Conservation (phyloP, 805 yeast species). For the Barnettozyma vustinii region DNA sequence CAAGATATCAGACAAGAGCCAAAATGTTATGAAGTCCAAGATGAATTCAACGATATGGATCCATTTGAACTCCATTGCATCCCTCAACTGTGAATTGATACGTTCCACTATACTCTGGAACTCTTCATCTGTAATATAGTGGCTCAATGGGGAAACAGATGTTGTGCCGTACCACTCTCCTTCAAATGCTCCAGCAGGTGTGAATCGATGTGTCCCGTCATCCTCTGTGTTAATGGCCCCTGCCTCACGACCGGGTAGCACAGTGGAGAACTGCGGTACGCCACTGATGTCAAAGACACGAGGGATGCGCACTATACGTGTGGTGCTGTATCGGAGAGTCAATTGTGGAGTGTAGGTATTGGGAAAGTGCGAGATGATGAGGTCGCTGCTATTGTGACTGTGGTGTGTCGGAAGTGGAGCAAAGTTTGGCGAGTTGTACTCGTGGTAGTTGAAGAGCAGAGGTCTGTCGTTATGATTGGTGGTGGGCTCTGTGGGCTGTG, state of each 20-base stretch:
- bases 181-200: slow-evolving; percentile 33
- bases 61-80: slow-evolving; percentile 34
- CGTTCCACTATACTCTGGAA: slow-evolving; percentile 35
- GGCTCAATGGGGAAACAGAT: slow-evolving; percentile 47
- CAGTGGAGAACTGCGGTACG: slow-evolving; percentile 51
- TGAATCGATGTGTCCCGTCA: slow-evolving; percentile 4
- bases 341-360: slow-evolving; percentile 38
- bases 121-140: slow-evolving; percentile 33
- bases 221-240: slow-evolving; percentile 41
- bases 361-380: slow-evolving; percentile 64
- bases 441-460: slow-evolving; percentile 64
- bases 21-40: slow-evolving; percentile 35
- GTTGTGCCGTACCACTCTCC: slow-evolving; percentile 45
- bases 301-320: slow-evolving; percentile 65
- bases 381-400: slow-evolving; percentile 18
- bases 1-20: slow-evolving; percentile 35
- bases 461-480: slow-evolving; percentile 13
- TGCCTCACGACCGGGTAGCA: slow-evolving; percentile 56
- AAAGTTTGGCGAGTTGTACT: slow-evolving; percentile 30
- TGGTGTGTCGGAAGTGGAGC: background rate
- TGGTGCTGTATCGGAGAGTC: slow-evolving; percentile 28
- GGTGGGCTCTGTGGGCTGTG: background rate
- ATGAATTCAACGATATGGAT: slow-evolving; percentile 36
- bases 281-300: slow-evolving; percentile 37
- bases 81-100: slow-evolving; percentile 38